These are phyloP conservation scores for Russula griseocarnosa DNA, from an alignment of 768 basidiomycete species.

Conservation along the genomic window DNA sequence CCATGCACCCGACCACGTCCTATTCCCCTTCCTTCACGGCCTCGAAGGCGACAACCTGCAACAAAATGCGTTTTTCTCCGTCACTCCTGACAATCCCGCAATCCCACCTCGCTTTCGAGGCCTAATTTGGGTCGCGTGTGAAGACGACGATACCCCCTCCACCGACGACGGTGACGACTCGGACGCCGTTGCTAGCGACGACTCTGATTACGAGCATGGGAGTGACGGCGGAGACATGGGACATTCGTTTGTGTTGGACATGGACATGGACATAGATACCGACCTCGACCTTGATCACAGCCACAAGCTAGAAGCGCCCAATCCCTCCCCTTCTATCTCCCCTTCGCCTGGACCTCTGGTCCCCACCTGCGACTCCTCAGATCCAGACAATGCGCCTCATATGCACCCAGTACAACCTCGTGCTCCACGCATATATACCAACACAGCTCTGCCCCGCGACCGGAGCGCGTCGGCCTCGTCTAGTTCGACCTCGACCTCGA, in stretches of 20 bases:
- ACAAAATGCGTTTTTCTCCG: conserved; percentile 77
- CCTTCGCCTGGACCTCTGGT: conserved; percentile 16
- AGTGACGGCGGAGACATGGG: conserved; percentile 29
- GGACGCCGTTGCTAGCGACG: conserved; percentile 34
- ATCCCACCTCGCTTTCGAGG: conserved; percentile 49
- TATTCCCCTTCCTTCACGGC: conserved; percentile 89
- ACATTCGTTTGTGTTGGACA: conserved; percentile 33
- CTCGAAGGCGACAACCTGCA: conserved; percentile 76
- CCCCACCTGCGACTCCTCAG: conserved; percentile 13
- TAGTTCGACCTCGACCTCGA: conserved; percentile 32
- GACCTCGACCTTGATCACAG: conserved; percentile 30
- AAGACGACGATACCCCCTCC: conserved; percentile 50
- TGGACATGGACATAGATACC: conserved; percentile 35
- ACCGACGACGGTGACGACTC: conserved; percentile 34
- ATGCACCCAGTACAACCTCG: conserved; percentile 49
- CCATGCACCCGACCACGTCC: conserved; percentile 73
- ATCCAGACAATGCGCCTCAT: conserved; percentile 34
- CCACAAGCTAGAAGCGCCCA: conserved; percentile 9
- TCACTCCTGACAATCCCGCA: conserved; percentile 32
- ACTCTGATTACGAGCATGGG: conserved; percentile 26
- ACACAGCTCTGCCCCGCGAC: conserved; percentile 30
- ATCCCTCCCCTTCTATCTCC: conserved; percentile 14
- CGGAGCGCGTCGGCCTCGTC: conserved; percentile 35
- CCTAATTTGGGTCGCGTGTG: conserved; percentile 77
- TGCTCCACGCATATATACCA: conserved; percentile 29